Conservation (phyloP, 2,329 filamentous ascomycete species). For the Alternaria brassicae region DNA sequence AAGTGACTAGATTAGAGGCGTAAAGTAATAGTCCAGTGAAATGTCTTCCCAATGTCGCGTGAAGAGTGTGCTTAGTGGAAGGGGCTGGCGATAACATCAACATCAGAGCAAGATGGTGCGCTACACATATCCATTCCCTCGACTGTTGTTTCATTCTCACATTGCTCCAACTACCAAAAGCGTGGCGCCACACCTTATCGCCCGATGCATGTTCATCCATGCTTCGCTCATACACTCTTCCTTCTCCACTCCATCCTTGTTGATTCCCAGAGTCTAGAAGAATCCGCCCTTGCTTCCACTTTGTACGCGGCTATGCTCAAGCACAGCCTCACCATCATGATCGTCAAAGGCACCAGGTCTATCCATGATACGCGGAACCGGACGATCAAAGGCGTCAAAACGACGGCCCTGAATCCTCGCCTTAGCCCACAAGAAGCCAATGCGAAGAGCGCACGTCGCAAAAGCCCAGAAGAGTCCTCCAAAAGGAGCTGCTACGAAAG, state of each 20-base stretch:
- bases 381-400: constrained; percentile 72
- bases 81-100: no score
- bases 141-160: not conserved
- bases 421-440: constrained; percentile 64
- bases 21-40: no score
- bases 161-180: not conserved
- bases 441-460: constrained; percentile 66
- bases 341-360: constrained; percentile 29
- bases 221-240: not conserved
- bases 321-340: constrained; percentile 35
- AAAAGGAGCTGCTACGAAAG: constrained; percentile 80
- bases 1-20: no score
- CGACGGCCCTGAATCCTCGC: constrained; percentile 66
- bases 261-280: constrained; percentile 28
- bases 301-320: constrained; percentile 33
- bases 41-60: no score
- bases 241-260: not conserved
- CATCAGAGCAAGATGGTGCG: no score
- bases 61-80: no score
- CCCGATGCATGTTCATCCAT: not conserved
- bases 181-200: not conserved
- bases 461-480: constrained; percentile 77
- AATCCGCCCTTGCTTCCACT: constrained; percentile 40
- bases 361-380: constrained; percentile 25
- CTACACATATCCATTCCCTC: not conserved